Conservation (phyloP, 2,329 filamentous ascomycete genomes). For the Microdochium nivale region DNA sequence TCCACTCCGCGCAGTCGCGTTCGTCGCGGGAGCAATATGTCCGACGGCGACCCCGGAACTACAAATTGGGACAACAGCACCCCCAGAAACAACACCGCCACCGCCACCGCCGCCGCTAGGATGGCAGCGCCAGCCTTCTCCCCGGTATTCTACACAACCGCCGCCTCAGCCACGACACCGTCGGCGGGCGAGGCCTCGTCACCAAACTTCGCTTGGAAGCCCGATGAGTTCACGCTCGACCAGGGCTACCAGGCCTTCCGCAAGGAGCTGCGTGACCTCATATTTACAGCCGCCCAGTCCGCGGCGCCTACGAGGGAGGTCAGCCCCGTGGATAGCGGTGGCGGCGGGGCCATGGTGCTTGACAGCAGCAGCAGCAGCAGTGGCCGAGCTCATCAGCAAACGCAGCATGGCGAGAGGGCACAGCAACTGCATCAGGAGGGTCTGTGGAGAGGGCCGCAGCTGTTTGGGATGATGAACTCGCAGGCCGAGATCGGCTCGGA, state of each 20-base stretch:
- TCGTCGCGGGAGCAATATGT: no score
- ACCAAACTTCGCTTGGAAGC: conserved; percentile 5
- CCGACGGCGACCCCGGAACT: not conserved
- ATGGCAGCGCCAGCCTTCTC: not conserved
- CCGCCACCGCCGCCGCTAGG: not conserved
- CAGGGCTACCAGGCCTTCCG: conserved; percentile 35
- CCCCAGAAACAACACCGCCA: not conserved
- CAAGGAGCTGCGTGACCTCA: conserved; percentile 34
- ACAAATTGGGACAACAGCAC: not conserved
- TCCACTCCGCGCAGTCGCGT: no score
- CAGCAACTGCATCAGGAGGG: not conserved
- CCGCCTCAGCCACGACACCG: not conserved
- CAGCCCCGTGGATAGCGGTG: conserved; percentile 19
- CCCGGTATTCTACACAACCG: not conserved
- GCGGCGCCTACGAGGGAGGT: conserved; percentile 29
- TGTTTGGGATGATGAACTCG: conserved; percentile 1
- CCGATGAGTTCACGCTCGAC: conserved; percentile 26
- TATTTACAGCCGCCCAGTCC: conserved; percentile 36
- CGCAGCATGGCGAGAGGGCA: not conserved
- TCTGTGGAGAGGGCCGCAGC: not conserved
- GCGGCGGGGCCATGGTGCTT: not conserved
- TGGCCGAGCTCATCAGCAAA: no score
- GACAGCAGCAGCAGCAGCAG: conserved; percentile 2
- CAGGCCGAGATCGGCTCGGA: conserved; percentile 2
- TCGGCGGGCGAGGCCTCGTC: conserved; percentile 1